A percentile compares a stretch with the other conserved stretches of the same genome.
Conservation (phyloP, 1,284 basidiomycete species). For the Cystobasidium sp. region DNA sequence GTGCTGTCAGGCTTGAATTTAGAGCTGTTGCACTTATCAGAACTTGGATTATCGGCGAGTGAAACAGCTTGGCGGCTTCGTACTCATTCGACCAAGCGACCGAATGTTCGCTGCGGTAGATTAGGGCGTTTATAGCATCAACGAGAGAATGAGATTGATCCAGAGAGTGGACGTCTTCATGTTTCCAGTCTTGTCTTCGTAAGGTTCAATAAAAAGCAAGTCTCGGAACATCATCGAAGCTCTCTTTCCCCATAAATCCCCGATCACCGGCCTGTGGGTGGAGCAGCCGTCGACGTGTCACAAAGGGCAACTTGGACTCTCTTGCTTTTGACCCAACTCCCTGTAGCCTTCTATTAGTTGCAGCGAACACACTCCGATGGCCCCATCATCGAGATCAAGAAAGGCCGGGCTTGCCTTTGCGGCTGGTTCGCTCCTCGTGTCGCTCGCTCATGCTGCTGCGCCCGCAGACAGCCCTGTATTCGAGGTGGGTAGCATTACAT, state of each 20-base stretch:
- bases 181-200: no score
- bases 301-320: background rate
- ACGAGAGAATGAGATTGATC: no score
- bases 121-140: no score
- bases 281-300: slow-evolving; percentile 3
- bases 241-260: background rate
- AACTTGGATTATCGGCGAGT: no score
- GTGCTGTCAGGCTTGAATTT: no score
- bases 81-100: no score
- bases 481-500: slow-evolving; percentile 16
- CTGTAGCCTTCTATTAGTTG: background rate
- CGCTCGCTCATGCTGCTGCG: slow-evolving; percentile 23
- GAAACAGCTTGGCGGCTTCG: no score
- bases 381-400: slow-evolving; percentile 7
- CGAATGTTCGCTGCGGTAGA: no score
- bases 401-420: slow-evolving; percentile 29
- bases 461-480: slow-evolving; percentile 25
- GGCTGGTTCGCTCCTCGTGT: slow-evolving; percentile 25
- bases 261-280: no score
- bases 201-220: background rate
- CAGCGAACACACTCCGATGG: background rate
- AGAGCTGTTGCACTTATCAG: no score
- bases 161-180: no score
- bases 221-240: slow-evolving; percentile 1
- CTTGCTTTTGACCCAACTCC: background rate